Conservation (phyloP, 148 eudicot genomes). For the Cornus controversa region DNA sequence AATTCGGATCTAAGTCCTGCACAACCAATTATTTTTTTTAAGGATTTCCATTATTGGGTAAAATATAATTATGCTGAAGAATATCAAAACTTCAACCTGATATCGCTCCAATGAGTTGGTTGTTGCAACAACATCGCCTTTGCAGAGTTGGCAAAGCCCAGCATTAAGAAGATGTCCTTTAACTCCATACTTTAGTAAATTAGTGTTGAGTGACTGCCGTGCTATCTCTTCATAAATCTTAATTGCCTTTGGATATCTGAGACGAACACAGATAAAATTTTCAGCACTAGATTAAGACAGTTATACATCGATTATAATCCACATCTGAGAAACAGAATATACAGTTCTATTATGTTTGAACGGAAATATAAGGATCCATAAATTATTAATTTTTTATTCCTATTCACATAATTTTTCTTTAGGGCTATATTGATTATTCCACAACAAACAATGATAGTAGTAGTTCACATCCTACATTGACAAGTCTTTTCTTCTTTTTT, state of each 20-base stretch:
- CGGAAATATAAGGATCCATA: no score
- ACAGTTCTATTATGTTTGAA: no score
- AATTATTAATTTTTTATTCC: no score
- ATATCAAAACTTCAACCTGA: conserved; percentile 39
- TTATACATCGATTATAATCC: neutral
- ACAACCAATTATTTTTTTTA: conserved; percentile 9
- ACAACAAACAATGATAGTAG: no score
- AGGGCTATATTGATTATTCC: no score
- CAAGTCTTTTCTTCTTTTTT: neutral
- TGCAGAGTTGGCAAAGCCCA: conserved; percentile 78
- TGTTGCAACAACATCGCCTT: conserved; percentile 64
- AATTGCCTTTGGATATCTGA: conserved; percentile 64
- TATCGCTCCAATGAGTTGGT: conserved; percentile 61
- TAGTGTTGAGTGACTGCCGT: conserved; percentile 52
- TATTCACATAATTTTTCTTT: neutral
- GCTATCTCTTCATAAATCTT: conserved; percentile 72
- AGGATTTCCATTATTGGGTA: neutral
- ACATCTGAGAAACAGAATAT: neutral
- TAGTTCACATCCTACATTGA: neutral
- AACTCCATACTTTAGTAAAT: conserved; percentile 63
- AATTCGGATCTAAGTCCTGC: conserved; percentile 72
- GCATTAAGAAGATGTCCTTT: conserved; percentile 83
- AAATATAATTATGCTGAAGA: conserved; percentile 2
- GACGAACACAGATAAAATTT: neutral
- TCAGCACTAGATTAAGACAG: neutral